Base-by-base conservation (phyloP, 176 grass and related monocot genomes). In the maize (Zea mays) region DNA sequence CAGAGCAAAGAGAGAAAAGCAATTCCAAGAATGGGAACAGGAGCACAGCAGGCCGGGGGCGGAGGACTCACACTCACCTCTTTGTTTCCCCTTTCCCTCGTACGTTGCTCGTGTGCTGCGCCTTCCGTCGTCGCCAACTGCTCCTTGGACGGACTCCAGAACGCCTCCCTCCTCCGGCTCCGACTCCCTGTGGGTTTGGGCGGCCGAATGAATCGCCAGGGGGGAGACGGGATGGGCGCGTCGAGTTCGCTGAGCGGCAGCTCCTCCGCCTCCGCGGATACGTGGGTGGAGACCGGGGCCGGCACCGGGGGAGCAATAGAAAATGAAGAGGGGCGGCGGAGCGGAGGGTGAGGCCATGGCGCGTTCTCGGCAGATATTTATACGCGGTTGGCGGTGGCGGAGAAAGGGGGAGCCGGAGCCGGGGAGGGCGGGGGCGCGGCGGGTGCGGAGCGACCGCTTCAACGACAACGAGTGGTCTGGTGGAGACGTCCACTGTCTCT, bases 51-150 rank as follows among this genome's bases (percentile, higher is more conserved):
- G 43, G 7, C 5, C 50, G 15, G 65, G 70, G 61, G 19, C 68
- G 41, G 36, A n/a, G n/a, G n/a, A n/a, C n/a, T n/a, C n/a, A 15
- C 67, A 75, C 81, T 88, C 70, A 79, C 75, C 85, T 83, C 74
- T 74, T 4, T 12, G 3, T 14, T 67, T 19, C 4, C 21, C 0
- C 43, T 73, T 40, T 9, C 16, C 11, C 4, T 41, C 78, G 55
- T 21, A 10, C 38, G 14, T 6, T 66, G 7, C 14, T 42, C 33
- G 16, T 5, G 12, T 54, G 49, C 14, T 52, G 50, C 50, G 4
- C 51, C 51, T 0, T 54, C 16, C 52, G 52, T 58, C 2, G 43
- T 34, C 0, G 1, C 34, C 70, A 50, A 1, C 38, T 5, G 59
- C 8, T 4, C 27, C n/a, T 16, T 36, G 27, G 27, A 27, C 27